Base-by-base conservation (phyloP, 2,329 filamentous ascomycete species). In the Colletotrichum incanum region DNA sequence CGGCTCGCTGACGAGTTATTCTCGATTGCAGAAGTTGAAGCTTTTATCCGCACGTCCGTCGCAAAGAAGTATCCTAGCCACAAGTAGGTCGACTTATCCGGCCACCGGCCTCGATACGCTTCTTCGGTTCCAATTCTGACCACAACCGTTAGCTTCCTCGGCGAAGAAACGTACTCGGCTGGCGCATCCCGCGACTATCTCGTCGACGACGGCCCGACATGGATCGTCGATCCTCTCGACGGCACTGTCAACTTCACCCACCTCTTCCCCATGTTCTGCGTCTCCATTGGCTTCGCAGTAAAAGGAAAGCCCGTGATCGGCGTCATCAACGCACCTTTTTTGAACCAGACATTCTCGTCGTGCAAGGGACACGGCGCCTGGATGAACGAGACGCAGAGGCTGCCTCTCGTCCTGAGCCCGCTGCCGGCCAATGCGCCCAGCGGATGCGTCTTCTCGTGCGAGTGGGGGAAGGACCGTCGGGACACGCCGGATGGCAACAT, bases 221-320 rank as follows among this genome's bases (percentile, higher is more conserved):
- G 93, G 93, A 90, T 91, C 77, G 87, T 95, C 50, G 93, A 95
- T 80, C 93, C 93, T 12, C 86, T 95, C 37, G 93, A 95, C 77
- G 93, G 92, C 84, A 95, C 93, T 3, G 92, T 95, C 72, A 95
- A 95, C 84, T 95, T 93, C 82, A 93, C 93, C 39, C 93, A 95
- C 80, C 86, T 94, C 7, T 94, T 94, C 78, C 92, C 92, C 71
- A 94, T 94, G 91, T 94, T 93, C 82, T 95, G 93, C 80, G 91
- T 95, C 54, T 93, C 91, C 45, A 94, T 95, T 77, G 93, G 87
- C 60, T 91, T 95, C 77, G 84, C 92, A 31, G 78, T 93, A 66
- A 81, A 87, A 23, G 85, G 87, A 8, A 80, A 84, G 37, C 91
- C 93, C 3, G 80, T 91, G 2, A 88, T 95, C 62, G 93, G 93